A percentile compares a stretch with the other conserved stretches of the same genome.
These are phyloP conservation scores for Babesia sp. DNA, from an alignment of 169 alveolate genomes.

Conservation along the genomic window DNA sequence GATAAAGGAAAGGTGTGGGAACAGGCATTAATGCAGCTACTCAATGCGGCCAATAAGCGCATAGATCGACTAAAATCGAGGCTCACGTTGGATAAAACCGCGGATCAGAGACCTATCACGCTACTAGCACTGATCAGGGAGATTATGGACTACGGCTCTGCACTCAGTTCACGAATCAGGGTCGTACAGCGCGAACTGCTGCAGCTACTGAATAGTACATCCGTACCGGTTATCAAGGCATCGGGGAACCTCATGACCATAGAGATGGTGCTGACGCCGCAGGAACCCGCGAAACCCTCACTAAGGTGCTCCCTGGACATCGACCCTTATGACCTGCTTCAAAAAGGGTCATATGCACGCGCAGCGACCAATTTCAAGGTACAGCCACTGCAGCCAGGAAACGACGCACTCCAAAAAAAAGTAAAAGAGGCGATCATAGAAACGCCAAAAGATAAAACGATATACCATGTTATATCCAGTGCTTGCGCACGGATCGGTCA, in stretches of 20 bases:
- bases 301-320: conserved; percentile 20
- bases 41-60: conserved; percentile 22
- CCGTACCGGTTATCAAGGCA: neutral
- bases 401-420: conserved; percentile 1
- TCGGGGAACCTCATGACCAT: conserved; percentile 1
- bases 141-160: conserved; percentile 35
- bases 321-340: conserved; percentile 29
- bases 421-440: neutral
- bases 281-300: neutral
- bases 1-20: conserved; percentile 22
- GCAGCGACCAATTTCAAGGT: conserved; percentile 5
- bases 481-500: conserved; percentile 9
- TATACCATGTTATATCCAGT: conserved; percentile 10
- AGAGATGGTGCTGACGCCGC: conserved; percentile 22
- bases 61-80: conserved; percentile 14
- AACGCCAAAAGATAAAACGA: neutral
- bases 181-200: conserved; percentile 31
- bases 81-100: neutral
- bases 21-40: conserved; percentile 12
- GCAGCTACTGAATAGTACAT: neutral
- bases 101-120: neutral
- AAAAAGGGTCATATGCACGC: conserved; percentile 26
- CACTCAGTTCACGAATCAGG: conserved; percentile 39
- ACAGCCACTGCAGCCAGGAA: conserved; percentile 10
- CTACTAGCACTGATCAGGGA: conserved; percentile 12